Conservation (phyloP, 208 protist species). For the Blastocrithidia nonstop region DNA sequence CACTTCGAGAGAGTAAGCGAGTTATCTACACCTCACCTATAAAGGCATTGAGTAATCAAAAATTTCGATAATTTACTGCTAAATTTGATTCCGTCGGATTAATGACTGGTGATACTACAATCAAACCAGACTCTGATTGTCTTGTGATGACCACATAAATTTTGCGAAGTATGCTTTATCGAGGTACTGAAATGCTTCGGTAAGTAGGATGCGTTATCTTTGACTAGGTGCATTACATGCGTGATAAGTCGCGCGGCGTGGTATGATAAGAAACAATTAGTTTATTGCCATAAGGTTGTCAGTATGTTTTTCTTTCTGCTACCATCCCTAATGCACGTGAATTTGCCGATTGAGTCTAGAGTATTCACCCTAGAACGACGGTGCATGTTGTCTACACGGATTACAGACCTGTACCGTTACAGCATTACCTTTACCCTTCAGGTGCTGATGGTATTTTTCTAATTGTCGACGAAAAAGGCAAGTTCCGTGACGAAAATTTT, state of each 20-base stretch:
- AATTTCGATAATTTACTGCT: constrained; percentile 98
- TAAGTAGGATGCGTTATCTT: constrained; percentile 99
- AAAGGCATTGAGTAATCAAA: constrained; percentile 99
- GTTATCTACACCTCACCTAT: constrained; percentile 99
- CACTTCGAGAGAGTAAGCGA: constrained; percentile 93
- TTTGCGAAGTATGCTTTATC: constrained; percentile 98
- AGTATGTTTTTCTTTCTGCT: constrained; percentile 99
- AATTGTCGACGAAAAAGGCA: constrained; percentile 92
- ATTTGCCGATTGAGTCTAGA: constrained; percentile 99
- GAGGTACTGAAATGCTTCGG: constrained; percentile 96
- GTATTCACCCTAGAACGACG: constrained; percentile 91
- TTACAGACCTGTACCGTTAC: constrained; percentile 97
- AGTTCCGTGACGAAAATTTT: constrained; percentile 95
- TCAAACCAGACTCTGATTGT: constrained; percentile 94
- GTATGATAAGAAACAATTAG: constrained; percentile 99
- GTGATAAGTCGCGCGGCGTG: constrained; percentile 97
- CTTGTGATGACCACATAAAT: constrained; percentile 99
- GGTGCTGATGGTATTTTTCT: constrained; percentile 95
- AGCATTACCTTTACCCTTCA: constrained; percentile 97
- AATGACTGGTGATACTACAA: constrained; percentile 99
- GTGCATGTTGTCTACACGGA: constrained; percentile 99
- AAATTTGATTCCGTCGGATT: constrained; percentile 97
- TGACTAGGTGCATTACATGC: constrained; percentile 99
- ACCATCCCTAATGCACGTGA: constrained; percentile 99
- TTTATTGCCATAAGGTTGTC: constrained; percentile 93